phyloP scores from a whole-genome alignment of 495 filamentous ascomycete genomes.

The Bacidia gigantensis region DNA sequence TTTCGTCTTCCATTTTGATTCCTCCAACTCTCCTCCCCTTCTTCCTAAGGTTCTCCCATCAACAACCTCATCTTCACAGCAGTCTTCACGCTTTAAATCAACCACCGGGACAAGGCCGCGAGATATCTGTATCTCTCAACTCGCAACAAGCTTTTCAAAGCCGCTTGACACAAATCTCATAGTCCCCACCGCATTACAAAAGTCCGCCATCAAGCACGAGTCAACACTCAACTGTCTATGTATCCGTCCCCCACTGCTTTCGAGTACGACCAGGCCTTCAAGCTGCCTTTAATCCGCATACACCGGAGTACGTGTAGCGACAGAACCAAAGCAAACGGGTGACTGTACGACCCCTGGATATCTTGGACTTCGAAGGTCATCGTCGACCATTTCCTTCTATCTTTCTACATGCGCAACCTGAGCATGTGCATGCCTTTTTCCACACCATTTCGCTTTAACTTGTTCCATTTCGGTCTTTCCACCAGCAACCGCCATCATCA shows the following conservation, averaged over 20 bases:
- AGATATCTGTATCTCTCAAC: neutral
- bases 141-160: neutral
- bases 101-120: too few relatives aligned
- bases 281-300: slow-evolving; percentile 90
- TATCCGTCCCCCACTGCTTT: slow-evolving; percentile 66
- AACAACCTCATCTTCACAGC: too few relatives aligned
- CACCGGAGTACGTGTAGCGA: slow-evolving; percentile 77
- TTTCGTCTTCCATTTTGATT: neutral
- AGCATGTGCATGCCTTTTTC: slow-evolving; percentile 35
- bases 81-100: too few relatives aligned
- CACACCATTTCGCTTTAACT: slow-evolving; percentile 10
- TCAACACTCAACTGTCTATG: slow-evolving; percentile 47
- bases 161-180: neutral
- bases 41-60: slow-evolving; percentile 1
- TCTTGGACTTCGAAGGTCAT: slow-evolving; percentile 22
- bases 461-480: slow-evolving; percentile 5
- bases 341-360: slow-evolving; percentile 32
- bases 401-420: slow-evolving; percentile 16
- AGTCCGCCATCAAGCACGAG: neutral
- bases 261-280: slow-evolving; percentile 74
- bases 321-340: slow-evolving; percentile 76
- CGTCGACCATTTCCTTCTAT: neutral
- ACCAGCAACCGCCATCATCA: slow-evolving; percentile 8
- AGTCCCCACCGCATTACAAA: neutral
- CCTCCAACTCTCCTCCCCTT: neutral